A percentile compares a stretch with the other conserved stretches of the same genome.
Conservation (phyloP, 805 yeast species). For the Starmerella powellii region DNA sequence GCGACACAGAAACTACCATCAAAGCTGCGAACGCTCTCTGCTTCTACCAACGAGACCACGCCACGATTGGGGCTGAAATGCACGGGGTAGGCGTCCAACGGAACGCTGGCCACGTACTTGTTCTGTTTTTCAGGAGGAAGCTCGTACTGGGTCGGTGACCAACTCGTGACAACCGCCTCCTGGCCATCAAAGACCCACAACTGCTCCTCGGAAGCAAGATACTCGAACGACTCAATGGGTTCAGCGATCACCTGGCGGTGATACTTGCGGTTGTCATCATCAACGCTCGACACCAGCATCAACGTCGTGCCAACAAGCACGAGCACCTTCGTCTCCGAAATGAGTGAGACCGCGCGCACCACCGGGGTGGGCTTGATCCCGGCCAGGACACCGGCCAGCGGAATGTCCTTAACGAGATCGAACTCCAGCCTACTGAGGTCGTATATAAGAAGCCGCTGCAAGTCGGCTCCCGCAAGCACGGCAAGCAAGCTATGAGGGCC, state of each 20-base stretch:
- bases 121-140: not conserved
- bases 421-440: conserved; percentile 18
- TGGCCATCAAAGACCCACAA: conserved; percentile 36
- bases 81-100: conserved; percentile 40
- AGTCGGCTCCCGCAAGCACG: conserved; percentile 26
- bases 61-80: conserved; percentile 39
- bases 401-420: conserved; percentile 27
- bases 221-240: conserved; percentile 30
- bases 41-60: conserved; percentile 39
- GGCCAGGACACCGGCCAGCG: conserved; percentile 29
- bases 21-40: conserved; percentile 31
- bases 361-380: conserved; percentile 26
- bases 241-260: conserved; percentile 27
- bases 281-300: conserved; percentile 20
- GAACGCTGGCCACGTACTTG: conserved; percentile 20
- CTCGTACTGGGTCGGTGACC: conserved; percentile 4
- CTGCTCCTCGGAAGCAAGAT: conserved; percentile 22
- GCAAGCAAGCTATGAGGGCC: conserved; percentile 24
- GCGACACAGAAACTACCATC: conserved; percentile 29
- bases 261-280: conserved; percentile 16
- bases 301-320: conserved; percentile 32
- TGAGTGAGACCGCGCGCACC: conserved; percentile 27
- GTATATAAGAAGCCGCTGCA: conserved; percentile 25
- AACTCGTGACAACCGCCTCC: conserved; percentile 18
- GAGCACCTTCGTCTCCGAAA: conserved; percentile 20